Base-by-base conservation (phyloP, 352 stramenopile species). In the Pelagophyceae sp. region DNA sequence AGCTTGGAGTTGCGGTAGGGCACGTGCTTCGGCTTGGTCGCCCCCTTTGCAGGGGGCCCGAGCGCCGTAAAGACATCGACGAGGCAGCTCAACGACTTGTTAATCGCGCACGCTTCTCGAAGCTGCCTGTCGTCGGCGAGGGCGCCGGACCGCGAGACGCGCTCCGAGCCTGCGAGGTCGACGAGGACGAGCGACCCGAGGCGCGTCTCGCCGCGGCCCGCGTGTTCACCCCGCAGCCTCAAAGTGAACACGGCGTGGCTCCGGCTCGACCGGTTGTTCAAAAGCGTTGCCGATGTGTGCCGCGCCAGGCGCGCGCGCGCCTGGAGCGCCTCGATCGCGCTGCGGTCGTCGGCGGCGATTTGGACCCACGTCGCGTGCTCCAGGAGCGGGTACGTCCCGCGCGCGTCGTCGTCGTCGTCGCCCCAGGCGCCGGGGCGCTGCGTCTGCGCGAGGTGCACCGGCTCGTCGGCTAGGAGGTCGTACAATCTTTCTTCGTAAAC, bases 1-100 rank as follows among this genome's bases (percentile, higher is more conserved):
- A 99, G 87, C 83, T 99, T 99, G 54, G 90, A 97, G 85, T 99
- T 99, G 64, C 97, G 88, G 87, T 98, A 99, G 63, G 96, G 96
- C 51, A 92, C 83, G 79, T 99, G 95, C 29, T 88, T 85, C 38
- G 92, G 92, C 27, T 54, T 58, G 35, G 6, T 11, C 35, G 2
- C 2, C 2, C 6, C 35, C 5, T 45, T 1, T 6, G 11, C 29
- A 32, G 5, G 63, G 6, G 29, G 29, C 6, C 92, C 90, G 5
- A 99, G 89, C 60, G 95, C 92, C 81, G 93, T 92, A 83, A 99
- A 99, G n/a, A 99, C 97, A 79, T 99, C 96, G 20, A 93, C 95
- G 35, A 99, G 86, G 45, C 90, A 91, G 80, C 92, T 98, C 32
- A 99, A 87, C 80, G 90, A 97, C 84, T 97, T 90, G 84, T 99